A percentile compares a stretch with the other conserved stretches of the same genome.
Conservation (phyloP, 257 asterid genomes). For the Solanum chiquidenum region DNA sequence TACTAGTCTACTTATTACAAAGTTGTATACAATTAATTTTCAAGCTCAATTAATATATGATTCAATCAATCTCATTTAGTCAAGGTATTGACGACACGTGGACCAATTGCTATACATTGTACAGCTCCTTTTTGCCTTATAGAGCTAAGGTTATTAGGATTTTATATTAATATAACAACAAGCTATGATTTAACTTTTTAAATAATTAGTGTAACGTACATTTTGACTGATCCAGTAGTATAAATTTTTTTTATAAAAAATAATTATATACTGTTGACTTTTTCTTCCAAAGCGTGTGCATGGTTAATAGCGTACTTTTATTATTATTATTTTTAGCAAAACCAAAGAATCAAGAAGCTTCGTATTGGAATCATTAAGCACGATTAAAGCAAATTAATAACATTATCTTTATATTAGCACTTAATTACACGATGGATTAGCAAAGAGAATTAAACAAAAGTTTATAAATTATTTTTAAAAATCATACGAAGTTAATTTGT, state of each 20-base stretch:
- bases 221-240: neutral
- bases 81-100: neutral
- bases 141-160: neutral
- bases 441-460: neutral
- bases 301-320: slow-evolving; percentile 3
- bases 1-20: neutral
- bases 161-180: neutral
- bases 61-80: neutral
- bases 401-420: neutral
- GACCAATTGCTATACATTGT: neutral
- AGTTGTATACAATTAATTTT: neutral
- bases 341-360: slow-evolving; percentile 17
- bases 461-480: neutral
- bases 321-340: slow-evolving; percentile 2
- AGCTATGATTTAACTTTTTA: neutral
- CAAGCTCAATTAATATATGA: neutral
- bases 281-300: slow-evolving; percentile 12
- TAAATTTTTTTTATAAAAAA: neutral
- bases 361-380: slow-evolving; percentile 2
- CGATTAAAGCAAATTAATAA: neutral
- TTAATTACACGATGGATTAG: neutral
- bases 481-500: neutral
- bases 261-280: slow-evolving; percentile 23
- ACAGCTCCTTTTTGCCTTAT: neutral
- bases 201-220: neutral